Base-by-base conservation (phyloP, 768 basidiomycete genomes). In the Basidioascus undulatus region DNA sequence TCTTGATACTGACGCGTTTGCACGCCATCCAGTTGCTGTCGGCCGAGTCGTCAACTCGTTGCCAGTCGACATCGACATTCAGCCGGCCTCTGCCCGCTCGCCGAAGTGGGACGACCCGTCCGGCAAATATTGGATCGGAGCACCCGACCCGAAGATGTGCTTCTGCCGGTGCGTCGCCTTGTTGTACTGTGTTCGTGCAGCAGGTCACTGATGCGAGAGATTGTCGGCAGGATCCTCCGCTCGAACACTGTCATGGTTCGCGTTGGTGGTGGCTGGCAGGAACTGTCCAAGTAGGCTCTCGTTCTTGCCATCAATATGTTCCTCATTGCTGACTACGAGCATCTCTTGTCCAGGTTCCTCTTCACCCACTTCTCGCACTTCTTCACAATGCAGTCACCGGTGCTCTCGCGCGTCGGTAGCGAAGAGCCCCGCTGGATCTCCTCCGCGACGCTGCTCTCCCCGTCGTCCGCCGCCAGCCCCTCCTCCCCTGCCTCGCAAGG, bases 211-310 rank as follows among this genome's bases (percentile, higher is more conserved):
- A n/a, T n/a, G n/a, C n/a, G n/a, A n/a, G n/a, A n/a, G n/a, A n/a
- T n/a, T n/a, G n/a, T 47, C 24, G 40, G 43, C 32, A 25, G 86
- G 21, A 89, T 89, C 35, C 60, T 89, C 21, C 72, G 83, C 10
- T 83, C 78, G 1, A 78, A 83, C 51, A 84, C 79, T 0, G 84
- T 89, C 47, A 92, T 92, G 86, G 86, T 94, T 33, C 71, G 86
- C 44, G 82, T 92, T 12, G 86, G 86, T 21, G 87, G 87, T 27
- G 87, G 87, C 15, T 94, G 86, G 86, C 63, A 71, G 41, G 84
- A 89, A 56, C 59, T 94, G 39, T 82, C 81, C 16, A 83, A 74
- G 84, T 87, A 55, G 35, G 74, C 64, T 20, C 28, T 21, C 30
- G 32, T 20, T 35, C 10, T 7, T 24, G 13, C 31, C 8, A 18